Conservation (phyloP, 2,329 filamentous ascomycete species). For the Byssochlamys sp. region DNA sequence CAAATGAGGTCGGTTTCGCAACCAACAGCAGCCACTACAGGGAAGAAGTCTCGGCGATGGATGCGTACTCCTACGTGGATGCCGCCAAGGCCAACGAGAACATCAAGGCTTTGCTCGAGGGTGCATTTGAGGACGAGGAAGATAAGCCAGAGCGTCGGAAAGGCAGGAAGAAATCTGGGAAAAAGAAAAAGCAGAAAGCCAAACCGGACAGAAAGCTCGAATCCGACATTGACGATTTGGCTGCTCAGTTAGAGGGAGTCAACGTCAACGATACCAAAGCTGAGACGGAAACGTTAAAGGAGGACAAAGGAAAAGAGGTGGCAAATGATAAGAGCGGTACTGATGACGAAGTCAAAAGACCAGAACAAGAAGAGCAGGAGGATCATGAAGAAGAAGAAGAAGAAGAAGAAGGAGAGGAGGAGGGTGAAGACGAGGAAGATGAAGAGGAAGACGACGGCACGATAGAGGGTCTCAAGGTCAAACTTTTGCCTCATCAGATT, state of each 20-base stretch:
- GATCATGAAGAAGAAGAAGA: conserved; percentile 33
- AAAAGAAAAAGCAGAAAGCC: background rate
- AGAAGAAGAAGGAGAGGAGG: conserved; percentile 27
- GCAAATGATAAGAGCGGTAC: conserved; percentile 50
- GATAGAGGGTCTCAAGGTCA: conserved; percentile 75
- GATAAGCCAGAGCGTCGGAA: conserved; percentile 30
- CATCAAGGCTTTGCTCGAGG: conserved; percentile 43
- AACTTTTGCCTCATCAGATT: conserved; percentile 83
- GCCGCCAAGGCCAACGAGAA: conserved; percentile 42
- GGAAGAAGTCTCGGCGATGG: conserved; percentile 44
- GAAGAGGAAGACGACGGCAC: conserved; percentile 50
- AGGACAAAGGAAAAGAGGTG: conserved; percentile 25
- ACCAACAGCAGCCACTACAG: conserved; percentile 39
- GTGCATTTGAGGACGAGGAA: conserved; percentile 43
- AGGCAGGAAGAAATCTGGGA: conserved; percentile 29
- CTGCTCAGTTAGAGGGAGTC: conserved; percentile 34
- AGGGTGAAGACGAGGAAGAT: conserved; percentile 25
- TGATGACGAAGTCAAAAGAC: conserved; percentile 65
- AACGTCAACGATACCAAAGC: conserved; percentile 25
- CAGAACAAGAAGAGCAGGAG: conserved; percentile 17
- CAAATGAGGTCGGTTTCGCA: conserved; percentile 37
- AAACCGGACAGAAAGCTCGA: conserved; percentile 11
- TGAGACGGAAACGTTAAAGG: conserved; percentile 20
- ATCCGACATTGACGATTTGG: conserved; percentile 32
- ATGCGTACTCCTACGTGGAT: conserved; percentile 45